Percentiles rank a stretch among this genome's conserved stretches.
phyloP scores from a whole-genome alignment of 2,329 filamentous ascomycete species.

The Xylariales sp. region DNA sequence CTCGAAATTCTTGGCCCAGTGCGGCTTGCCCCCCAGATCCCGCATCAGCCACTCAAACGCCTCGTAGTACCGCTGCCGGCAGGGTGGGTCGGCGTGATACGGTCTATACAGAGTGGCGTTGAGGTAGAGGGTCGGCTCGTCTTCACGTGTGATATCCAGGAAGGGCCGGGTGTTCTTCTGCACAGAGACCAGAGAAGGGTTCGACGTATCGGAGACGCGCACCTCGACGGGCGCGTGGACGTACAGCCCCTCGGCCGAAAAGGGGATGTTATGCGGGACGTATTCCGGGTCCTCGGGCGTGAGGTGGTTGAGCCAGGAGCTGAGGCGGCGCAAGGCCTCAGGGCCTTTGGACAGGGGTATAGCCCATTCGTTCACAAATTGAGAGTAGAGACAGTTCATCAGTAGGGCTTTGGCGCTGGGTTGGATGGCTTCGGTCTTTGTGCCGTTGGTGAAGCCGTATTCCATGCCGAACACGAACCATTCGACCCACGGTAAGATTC shows the following conservation, averaged over 20 bases:
- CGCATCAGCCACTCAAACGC: slow-evolving; percentile 90
- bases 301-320: slow-evolving; percentile 73
- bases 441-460: slow-evolving; percentile 77
- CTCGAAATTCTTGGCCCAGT: slow-evolving; percentile 91
- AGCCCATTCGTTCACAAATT: slow-evolving; percentile 98
- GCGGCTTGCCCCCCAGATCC: slow-evolving; percentile 74
- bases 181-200: slow-evolving; percentile 13
- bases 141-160: slow-evolving; percentile 65
- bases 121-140: slow-evolving; percentile 76
- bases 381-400: slow-evolving; percentile 98
- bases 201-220: slow-evolving; percentile 72
- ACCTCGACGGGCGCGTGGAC: slow-evolving; percentile 91
- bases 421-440: slow-evolving; percentile 69
- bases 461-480: slow-evolving; percentile 98
- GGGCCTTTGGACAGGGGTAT: slow-evolving; percentile 81
- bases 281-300: slow-evolving; percentile 59
- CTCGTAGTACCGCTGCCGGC: slow-evolving; percentile 73
- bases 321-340: slow-evolving; percentile 77
- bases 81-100: slow-evolving; percentile 73
- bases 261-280: slow-evolving; percentile 67
- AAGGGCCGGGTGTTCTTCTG: slow-evolving; percentile 32
- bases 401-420: slow-evolving; percentile 74
- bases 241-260: slow-evolving; percentile 72
- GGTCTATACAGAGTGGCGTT: slow-evolving; percentile 88
- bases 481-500: slow-evolving; percentile 81